Percentiles rank a stretch among this genome's conserved stretches.
phyloP scores from a whole-genome alignment of 441 rosid genomes.

The Populus hybrid region DNA sequence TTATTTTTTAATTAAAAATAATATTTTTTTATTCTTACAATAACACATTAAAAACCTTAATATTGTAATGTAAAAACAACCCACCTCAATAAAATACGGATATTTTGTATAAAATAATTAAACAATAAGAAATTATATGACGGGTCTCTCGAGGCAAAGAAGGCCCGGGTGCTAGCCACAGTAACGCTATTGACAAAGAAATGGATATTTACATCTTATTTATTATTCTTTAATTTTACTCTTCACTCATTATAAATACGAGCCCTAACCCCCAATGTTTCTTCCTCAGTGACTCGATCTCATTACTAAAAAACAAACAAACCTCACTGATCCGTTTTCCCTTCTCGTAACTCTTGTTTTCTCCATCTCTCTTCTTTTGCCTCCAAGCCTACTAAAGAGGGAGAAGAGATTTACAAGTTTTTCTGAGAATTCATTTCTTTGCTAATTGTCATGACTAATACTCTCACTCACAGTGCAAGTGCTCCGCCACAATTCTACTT shows the following conservation, averaged over 20 bases:
- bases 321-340: slow-evolving; percentile 4
- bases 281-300: slow-evolving; percentile 11
- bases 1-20: too few species aligned
- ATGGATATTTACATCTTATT: slow-evolving; percentile 12
- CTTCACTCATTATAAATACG: slow-evolving; percentile 47
- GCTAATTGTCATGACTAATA: slow-evolving; percentile 11
- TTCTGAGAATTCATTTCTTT: neutral
- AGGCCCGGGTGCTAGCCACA: slow-evolving; percentile 65
- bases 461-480: slow-evolving; percentile 31
- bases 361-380: neutral
- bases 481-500: slow-evolving; percentile 49
- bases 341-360: neutral
- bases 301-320: neutral
- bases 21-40: too few species aligned
- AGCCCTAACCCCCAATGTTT: slow-evolving; percentile 11
- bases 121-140: slow-evolving; percentile 14
- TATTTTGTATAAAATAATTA: neutral
- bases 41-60: too few species aligned
- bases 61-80: neutral
- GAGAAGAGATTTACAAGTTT: neutral
- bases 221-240: neutral
- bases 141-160: slow-evolving; percentile 47
- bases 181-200: neutral
- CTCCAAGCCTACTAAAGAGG: neutral
- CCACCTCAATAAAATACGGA: slow-evolving; percentile 14